phyloP scores from a whole-genome alignment of 129 eudicot genomes.

The Flaveria sonorensis region DNA sequence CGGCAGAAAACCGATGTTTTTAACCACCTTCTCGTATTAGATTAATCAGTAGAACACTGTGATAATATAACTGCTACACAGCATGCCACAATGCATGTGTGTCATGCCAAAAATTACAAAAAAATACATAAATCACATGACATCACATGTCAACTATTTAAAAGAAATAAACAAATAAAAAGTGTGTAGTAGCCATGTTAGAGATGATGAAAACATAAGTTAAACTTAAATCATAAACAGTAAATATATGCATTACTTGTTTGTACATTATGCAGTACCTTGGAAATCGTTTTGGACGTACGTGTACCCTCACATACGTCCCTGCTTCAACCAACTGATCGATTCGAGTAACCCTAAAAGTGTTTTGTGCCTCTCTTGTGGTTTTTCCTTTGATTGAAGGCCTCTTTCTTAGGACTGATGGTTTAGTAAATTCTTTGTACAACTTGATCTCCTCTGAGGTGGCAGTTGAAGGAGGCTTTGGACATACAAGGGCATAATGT shows the following conservation, averaged over 20 bases:
- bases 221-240: slow-evolving; percentile 5
- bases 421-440: slow-evolving; percentile 69
- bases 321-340: slow-evolving; percentile 88
- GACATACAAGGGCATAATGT: slow-evolving; percentile 84
- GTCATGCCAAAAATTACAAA: slow-evolving; percentile 8
- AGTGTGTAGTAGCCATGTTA: neutral
- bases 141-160: neutral
- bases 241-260: slow-evolving; percentile 2
- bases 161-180: neutral
- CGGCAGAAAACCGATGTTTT: neutral
- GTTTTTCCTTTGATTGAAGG: slow-evolving; percentile 88
- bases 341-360: slow-evolving; percentile 58
- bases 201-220: neutral
- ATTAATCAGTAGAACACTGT: neutral
- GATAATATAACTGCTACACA: neutral
- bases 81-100: neutral
- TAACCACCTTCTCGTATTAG: neutral
- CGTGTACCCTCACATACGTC: slow-evolving; percentile 86
- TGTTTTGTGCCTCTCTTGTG: slow-evolving; percentile 82
- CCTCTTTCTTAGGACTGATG: slow-evolving; percentile 61
- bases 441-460: slow-evolving; percentile 61
- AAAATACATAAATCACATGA: neutral
- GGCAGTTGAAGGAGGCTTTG: slow-evolving; percentile 89
- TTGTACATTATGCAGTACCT: slow-evolving; percentile 46
- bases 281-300: slow-evolving; percentile 93